Base-by-base conservation (phyloP, 805 yeast species). In the Lipomyces sp. region DNA sequence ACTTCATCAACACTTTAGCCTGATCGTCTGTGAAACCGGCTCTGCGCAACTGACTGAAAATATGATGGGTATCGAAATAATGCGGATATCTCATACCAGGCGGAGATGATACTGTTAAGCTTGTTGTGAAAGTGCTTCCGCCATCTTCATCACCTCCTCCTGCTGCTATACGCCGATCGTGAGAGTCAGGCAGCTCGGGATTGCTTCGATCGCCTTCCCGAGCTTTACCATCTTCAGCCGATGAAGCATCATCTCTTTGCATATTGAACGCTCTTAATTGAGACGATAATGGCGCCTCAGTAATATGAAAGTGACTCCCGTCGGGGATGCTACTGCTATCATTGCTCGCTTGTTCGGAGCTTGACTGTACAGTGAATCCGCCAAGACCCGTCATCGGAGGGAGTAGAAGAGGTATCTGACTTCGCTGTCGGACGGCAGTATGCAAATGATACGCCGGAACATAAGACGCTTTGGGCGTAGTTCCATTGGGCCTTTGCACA, bases 11-110 rank as follows among this genome's bases (percentile, higher is more conserved):
- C 30, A 83, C 79, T 59, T 85, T 87, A 11, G 92, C 82, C 75
- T 91, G 94, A 2, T 77, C 77, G 0, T 82, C 82, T 0, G 85
- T 84, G 74, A 88, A 88, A 1, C 92, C 92, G 1, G 89, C 80
- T 0, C 75, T 74, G 18, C 75, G 75, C 24, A 91, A 80, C 61
- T 84, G 83, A 29, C 83, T 80, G 73, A 81, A 88, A 0, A 89
- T 84, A 51, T 79, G 80, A 76, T 87, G 86, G 0, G 93, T 88
- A 57, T 91, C 90, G 59, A 92, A 81, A 60, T 77, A 72, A 63
- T 77, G 76, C 34, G 58, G 48, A 51, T 53, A 60, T n/a, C 71
- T 64, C 11, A 63, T 18, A 4, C 42, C 51, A 35, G 59, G 64
- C 11, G 39, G 24, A 30, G 60, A 62, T 2, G 55, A 54, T n/a